Base-by-base conservation (phyloP, 1,284 basidiomycete species). In the Sporisorium scitamineum region DNA sequence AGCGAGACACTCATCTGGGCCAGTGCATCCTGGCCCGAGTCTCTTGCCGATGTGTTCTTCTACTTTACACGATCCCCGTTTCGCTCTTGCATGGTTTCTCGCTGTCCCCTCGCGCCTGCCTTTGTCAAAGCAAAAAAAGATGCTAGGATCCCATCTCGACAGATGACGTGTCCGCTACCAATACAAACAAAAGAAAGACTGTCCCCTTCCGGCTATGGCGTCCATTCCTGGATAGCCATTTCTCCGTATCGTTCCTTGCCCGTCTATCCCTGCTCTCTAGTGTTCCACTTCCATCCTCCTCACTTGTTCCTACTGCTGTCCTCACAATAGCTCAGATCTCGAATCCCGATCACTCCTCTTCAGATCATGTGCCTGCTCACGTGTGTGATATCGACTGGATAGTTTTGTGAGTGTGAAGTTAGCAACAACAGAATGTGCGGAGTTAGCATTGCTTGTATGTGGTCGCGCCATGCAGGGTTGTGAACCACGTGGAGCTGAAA, bases 61-160 rank as follows among this genome's bases (percentile, higher is more conserved):
- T 20, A 39, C n/a, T 20, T 32, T 39, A n/a, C 42, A 10, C 16
- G 20, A 27, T 31, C 14, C 54, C 48, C 27, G 22, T 56, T 37
- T 37, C 47, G 47, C 61, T 52, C 54, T 55, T 52, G 53, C 32
- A 55, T 34, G 45, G 42, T 50, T 41, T n/a, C 60, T 50, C 48
- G 29, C 48, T 50, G 48, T 50, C 48, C 29, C 18, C n/a, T 50
- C 29, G 48, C 48, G 48, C 48, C n/a, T n/a, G 53, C 32, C 52
- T n/a, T 53, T 41, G 44, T 41, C 53, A 62, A 29, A 55, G 45
- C 26, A 47, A 14, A 29, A 45, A 34, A 45, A 45, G 29, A 45
- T 11, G 48, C 29, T 13, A 50, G 26, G 47, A 29, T 48, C 47
- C 20, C 29, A n/a, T 50, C 29, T 31, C 48, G 48, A 31, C n/a